Evolutionary conservation across 352 stramenopile genomes (phyloP).

Genomic region (Phytopythium aichiense): DNA sequence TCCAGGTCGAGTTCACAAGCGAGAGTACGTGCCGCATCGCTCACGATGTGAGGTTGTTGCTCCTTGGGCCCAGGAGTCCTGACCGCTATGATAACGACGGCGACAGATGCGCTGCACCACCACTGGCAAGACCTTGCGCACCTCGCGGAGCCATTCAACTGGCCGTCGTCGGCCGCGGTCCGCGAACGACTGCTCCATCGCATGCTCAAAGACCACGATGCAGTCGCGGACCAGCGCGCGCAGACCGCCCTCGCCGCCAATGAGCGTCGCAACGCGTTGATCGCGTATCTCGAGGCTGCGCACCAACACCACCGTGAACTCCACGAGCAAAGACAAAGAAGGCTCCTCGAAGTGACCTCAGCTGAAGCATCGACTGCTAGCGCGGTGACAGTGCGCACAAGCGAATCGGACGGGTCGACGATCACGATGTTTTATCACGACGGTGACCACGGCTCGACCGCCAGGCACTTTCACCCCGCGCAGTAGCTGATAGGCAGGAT

Average conservation of each 20-base stretch:
- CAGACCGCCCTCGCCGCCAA: slow-evolving; percentile 39
- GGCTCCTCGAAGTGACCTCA: background rate
- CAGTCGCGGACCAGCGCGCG: slow-evolving; percentile 33
- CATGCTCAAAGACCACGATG: slow-evolving; percentile 66
- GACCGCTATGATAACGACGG: background rate
- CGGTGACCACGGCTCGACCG: background rate
- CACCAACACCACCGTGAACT: background rate
- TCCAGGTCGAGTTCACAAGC: slow-evolving; percentile 58
- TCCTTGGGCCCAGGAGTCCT: slow-evolving; percentile 20
- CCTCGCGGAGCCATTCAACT: slow-evolving; percentile 47
- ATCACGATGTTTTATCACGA: slow-evolving; percentile 3
- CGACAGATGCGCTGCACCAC: slow-evolving; percentile 46
- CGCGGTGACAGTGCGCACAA: background rate
- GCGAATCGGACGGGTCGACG: background rate
- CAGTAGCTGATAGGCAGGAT: background rate
- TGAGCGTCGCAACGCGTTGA: slow-evolving; percentile 48
- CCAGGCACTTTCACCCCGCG: background rate
- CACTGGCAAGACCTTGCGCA: slow-evolving; percentile 58
- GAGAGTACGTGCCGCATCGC: slow-evolving; percentile 34
- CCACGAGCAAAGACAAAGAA: background rate
- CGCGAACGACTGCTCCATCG: slow-evolving; percentile 61
- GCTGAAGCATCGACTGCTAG: background rate
- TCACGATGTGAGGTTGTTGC: slow-evolving; percentile 3
- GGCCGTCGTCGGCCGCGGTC: slow-evolving; percentile 33
- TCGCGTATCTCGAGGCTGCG: slow-evolving; percentile 11